Percentiles rank a stretch among this genome's conserved stretches.
Conservation (phyloP, 495 filamentous ascomycete species). For the Xylaria acuta region DNA sequence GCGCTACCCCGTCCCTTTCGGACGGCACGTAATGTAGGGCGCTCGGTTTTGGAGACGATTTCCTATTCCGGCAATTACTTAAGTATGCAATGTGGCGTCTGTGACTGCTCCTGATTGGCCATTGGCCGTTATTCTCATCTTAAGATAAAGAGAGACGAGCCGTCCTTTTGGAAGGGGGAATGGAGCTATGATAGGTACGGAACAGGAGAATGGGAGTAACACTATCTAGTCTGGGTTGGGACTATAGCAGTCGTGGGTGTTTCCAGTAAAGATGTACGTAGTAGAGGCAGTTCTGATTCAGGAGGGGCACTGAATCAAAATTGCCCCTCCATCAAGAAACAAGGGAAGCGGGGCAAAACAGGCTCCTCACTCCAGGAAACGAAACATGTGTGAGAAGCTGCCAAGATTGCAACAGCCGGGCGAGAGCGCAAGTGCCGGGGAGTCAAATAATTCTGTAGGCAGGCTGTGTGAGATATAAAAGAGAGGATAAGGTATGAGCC, state of each 20-base stretch:
- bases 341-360: background rate
- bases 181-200: background rate
- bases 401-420: conserved; percentile 18
- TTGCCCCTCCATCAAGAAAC: conserved; percentile 3
- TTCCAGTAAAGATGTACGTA: background rate
- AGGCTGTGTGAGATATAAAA: conserved; percentile 1
- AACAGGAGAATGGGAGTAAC: background rate
- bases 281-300: background rate
- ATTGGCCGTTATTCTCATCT: background rate
- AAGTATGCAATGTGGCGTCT: conserved; percentile 4
- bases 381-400: background rate
- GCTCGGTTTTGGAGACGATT: background rate
- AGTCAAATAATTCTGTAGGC: background rate
- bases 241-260: background rate
- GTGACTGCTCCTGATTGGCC: background rate
- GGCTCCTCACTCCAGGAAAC: conserved; percentile 4
- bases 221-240: background rate
- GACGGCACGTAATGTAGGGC: background rate
- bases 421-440: conserved; percentile 15
- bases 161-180: background rate
- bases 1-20: background rate
- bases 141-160: background rate
- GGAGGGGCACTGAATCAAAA: conserved; percentile 9
- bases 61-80: conserved; percentile 14
- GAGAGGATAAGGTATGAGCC: background rate